Evolutionary conservation across 345 rosid species (phyloP), one percentile per base, ranked within the genome.

Genomic region (Camelina sativa): DNA sequence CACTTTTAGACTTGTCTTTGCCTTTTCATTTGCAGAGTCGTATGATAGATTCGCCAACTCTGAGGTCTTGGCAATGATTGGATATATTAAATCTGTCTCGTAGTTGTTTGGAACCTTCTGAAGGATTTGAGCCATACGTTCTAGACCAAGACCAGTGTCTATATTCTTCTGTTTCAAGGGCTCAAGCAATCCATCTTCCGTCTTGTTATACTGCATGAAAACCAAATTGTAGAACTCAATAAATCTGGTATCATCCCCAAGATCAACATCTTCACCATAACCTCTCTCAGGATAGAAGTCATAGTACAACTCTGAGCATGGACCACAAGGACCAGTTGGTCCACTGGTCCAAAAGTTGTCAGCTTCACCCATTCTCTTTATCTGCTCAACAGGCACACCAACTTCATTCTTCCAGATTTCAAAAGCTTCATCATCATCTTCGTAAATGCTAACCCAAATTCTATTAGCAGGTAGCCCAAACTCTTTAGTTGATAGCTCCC

Each of bases 271-370:
- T 22, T 62, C 79, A 38, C 34, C 80, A 76, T 25, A 57, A 71
- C 99, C 97, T 80, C 82, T 86, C 82, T 91, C 97, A 4, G 97
- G 96, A 80, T 83, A 80, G 78, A 94, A 91, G 77, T 94, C 97
- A 79, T 90, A 94, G 69, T 94, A 94, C 61, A 94, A 82, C 82
- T 94, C 99, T 6, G 99, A 91, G 86, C 97, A 91, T 30, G 97
- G 98, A 67, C 97, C 99, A 79, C 99, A 94, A 63, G 98, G 98
- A 65, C 98, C 97, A 53, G 98, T 90, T 25, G 82, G 79, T 62
- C 97, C 98, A 78, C 98, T 90, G 19, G 80, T 88, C 98, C 98
- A 94, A 79, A 94, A 94, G 85, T 91, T 94, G 79, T 90, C 97
- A 11, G 86, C 99, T 82, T 80, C 89, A 34, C 97, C 97, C 99